Evolutionary conservation across 148 eudicot genomes (phyloP).

Genomic region (Camellia japonica): DNA sequence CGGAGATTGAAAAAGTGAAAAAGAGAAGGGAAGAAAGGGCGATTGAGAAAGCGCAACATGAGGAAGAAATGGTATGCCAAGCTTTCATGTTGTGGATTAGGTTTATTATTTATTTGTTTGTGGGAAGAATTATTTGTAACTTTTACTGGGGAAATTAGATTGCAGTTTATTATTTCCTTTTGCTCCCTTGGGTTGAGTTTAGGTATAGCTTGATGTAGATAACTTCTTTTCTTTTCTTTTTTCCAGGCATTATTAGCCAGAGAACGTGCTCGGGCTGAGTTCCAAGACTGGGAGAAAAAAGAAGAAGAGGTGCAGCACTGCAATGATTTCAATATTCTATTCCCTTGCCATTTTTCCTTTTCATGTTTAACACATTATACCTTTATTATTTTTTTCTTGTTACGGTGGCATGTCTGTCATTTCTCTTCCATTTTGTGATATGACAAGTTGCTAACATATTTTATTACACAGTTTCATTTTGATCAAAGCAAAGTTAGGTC

Average conservation of each 20-base stretch:
- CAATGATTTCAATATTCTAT: not conserved
- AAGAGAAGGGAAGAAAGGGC: slow-evolving; percentile 95
- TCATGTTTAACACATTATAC: not conserved
- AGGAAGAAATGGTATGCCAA: slow-evolving; percentile 80
- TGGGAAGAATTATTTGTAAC: not conserved
- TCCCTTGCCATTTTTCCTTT: not conserved
- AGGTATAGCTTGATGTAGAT: not conserved
- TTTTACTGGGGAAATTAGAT: not conserved
- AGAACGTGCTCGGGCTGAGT: slow-evolving; percentile 88
- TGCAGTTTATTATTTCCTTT: not conserved
- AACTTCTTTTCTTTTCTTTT: not conserved
- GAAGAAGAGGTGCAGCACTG: slow-evolving; percentile 65
- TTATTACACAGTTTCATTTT: slow-evolving; percentile 72
- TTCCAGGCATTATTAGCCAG: slow-evolving; percentile 69
- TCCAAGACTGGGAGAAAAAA: slow-evolving; percentile 94
- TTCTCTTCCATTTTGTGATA: not conserved
- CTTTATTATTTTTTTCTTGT: not conserved
- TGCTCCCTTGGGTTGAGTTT: not conserved
- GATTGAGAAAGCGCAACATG: slow-evolving; percentile 82
- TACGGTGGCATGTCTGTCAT: not conserved
- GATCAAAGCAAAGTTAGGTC: slow-evolving; percentile 96
- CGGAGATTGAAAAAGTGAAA: slow-evolving; percentile 94
- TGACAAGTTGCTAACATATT: slow-evolving; percentile 11
- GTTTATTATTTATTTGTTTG: not conserved
- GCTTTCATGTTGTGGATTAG: slow-evolving; percentile 7